phyloP scores from a whole-genome alignment of 352 stramenopile species.

The Globisporangium heterothallicum region DNA sequence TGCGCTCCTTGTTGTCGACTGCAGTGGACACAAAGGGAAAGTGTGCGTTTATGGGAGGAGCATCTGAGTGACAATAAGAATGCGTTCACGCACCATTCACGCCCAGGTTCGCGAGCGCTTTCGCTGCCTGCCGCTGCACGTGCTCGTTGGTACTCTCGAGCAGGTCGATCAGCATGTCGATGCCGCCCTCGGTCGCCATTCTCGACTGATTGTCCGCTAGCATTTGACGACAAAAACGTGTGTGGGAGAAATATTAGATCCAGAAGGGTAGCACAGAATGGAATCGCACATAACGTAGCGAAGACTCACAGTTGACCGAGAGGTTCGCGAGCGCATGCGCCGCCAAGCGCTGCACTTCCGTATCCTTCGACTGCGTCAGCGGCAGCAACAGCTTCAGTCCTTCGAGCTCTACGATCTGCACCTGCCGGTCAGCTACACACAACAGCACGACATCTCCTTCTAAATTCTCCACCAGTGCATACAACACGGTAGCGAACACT shows the following conservation, averaged over 20 bases:
- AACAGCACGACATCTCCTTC: not conserved
- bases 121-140: slow-evolving; percentile 90
- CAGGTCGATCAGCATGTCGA: slow-evolving; percentile 93
- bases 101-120: slow-evolving; percentile 91
- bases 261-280: not conserved
- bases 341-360: slow-evolving; percentile 90
- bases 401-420: slow-evolving; percentile 92
- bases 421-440: slow-evolving; percentile 81
- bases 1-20: slow-evolving; percentile 92
- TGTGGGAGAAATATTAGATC: not conserved
- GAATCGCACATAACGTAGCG: not conserved
- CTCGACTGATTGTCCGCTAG: slow-evolving; percentile 91
- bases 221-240: not conserved
- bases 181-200: slow-evolving; percentile 91
- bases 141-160: slow-evolving; percentile 80
- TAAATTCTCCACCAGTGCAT: not conserved
- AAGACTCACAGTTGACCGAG: slow-evolving; percentile 86
- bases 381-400: slow-evolving; percentile 90
- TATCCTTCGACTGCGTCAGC: slow-evolving; percentile 89
- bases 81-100: slow-evolving; percentile 65
- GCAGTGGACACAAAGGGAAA: not conserved
- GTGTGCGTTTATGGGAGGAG: not conserved
- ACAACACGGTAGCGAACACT: not conserved
- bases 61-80: not conserved
- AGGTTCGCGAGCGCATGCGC: slow-evolving; percentile 93